Evolutionary conservation across 108 stramenopile species (phyloP).

Genomic region (Stephanodiscus minutulus): DNA sequence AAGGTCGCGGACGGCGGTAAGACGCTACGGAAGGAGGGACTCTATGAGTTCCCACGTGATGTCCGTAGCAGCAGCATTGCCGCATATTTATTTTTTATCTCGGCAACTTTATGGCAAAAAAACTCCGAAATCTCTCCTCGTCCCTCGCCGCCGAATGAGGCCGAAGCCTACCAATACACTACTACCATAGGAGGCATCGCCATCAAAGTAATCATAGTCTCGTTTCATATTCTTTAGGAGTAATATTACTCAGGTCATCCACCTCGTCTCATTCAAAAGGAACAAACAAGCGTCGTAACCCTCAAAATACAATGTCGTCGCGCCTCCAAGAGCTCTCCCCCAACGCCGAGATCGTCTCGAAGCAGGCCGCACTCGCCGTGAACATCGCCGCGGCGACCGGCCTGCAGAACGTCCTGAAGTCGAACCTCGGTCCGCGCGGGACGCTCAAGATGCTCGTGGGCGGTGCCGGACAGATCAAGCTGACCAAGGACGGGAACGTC

Average conservation of each 20-base stretch:
- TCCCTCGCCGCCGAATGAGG: too few species aligned
- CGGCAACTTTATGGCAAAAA: too few species aligned
- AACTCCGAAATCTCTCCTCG: too few species aligned
- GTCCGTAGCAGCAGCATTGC: too few species aligned
- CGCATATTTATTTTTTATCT: too few species aligned
- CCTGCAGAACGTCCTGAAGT: constrained; percentile 89
- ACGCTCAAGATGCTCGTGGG: constrained; percentile 99
- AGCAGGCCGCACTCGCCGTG: constrained; percentile 89
- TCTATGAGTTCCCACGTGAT: too few species aligned
- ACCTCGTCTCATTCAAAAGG: background rate
- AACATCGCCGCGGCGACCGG: constrained; percentile 96
- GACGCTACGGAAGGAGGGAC: too few species aligned
- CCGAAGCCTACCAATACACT: too few species aligned
- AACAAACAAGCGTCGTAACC: background rate
- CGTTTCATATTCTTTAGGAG: too few species aligned
- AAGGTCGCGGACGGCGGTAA: too few species aligned
- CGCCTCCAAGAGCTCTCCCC: constrained; percentile 84
- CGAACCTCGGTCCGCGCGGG: constrained; percentile 95
- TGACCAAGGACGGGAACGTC: constrained; percentile 99
- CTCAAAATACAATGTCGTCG: constrained; percentile 55
- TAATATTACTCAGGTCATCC: background rate
- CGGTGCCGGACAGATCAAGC: constrained; percentile 98
- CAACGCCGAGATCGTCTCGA: constrained; percentile 94
- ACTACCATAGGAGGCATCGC: too few species aligned
- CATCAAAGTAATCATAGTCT: too few species aligned